Percentiles rank a stretch among this genome's conserved stretches.
Evolutionary conservation across 1,284 basidiomycete species (phyloP).

Genomic region (Coniferiporia sulphurascens): DNA sequence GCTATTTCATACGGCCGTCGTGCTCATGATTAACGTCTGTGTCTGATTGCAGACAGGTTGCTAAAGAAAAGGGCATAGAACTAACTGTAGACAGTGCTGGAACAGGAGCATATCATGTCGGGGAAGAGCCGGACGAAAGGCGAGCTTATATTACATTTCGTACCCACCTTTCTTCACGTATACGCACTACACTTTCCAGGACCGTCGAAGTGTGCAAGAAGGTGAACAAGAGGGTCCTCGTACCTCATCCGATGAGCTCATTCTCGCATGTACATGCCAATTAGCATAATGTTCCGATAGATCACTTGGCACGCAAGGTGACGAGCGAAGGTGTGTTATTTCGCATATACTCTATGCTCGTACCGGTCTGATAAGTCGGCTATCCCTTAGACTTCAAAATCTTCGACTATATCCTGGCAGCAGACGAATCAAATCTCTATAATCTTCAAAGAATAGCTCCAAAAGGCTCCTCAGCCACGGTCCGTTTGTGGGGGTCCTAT

Average conservation of each 20-base stretch:
- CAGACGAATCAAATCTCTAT: conserved; percentile 62
- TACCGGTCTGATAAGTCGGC: not conserved
- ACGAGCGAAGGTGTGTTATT: conserved; percentile 25
- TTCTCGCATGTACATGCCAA: not conserved
- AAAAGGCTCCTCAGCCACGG: conserved; percentile 47
- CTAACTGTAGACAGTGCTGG: conserved; percentile 69
- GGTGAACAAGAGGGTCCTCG: conserved; percentile 32
- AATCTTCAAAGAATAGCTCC: conserved; percentile 54
- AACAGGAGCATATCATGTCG: conserved; percentile 66
- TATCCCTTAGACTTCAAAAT: conserved; percentile 47
- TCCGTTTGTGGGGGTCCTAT: conserved; percentile 73
- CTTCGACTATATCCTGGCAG: conserved; percentile 69
- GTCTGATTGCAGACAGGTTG: conserved; percentile 36
- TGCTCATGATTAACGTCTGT: not conserved
- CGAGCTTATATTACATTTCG: not conserved
- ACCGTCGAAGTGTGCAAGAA: conserved; percentile 58
- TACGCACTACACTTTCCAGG: conserved; percentile 30
- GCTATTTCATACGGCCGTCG: not conserved
- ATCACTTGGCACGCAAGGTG: conserved; percentile 57
- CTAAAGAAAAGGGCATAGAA: conserved; percentile 56
- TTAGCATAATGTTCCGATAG: conserved; percentile 57
- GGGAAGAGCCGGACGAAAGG: conserved; percentile 71
- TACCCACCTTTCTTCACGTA: not conserved
- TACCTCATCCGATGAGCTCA: not conserved
- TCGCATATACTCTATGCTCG: not conserved